Evolutionary conservation across 768 basidiomycete species (phyloP), one percentile per base, ranked within the genome.

Genomic region (Trametes punicea): DNA sequence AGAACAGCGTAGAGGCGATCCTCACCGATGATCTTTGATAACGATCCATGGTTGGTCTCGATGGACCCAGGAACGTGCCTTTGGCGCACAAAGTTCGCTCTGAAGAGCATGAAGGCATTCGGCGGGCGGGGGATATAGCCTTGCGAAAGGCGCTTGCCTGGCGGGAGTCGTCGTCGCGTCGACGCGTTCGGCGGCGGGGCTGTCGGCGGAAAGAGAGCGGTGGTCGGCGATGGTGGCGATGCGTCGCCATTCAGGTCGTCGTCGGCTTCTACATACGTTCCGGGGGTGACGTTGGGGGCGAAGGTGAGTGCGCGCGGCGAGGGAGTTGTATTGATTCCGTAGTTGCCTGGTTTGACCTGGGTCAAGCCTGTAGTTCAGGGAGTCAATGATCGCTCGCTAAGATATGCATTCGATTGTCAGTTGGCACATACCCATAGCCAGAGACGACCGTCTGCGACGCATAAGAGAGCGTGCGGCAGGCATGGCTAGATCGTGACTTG

Each of bases 101-200:
- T 84, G 68, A 83, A 93, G 57, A 93, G 76, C 74, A 93, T 91
- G 77, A 93, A 95, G 15, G 91, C 86, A 67, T 93, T 95, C 45
- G 87, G 79, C 2, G 92, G 92, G 9, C 91, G 83, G 31, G 85
- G 85, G 42, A 92, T 81, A 67, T 84, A 84, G 44, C 77, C 76
- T 56, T 85, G 83, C 73, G 71, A 88, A 48, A 79, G 77, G 44
- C 83, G 79, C 73, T 84, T 87, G 56, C 81, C 82, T 0, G 82
- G 83, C 1, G 83, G 83, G 2, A 67, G 72, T 0, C 83, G 79
- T 60, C 79, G 73, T 44, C 80, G 74, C 0, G 77, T 63, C 3
- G 75, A 69, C 0, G 75, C 64, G 10, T 73, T 72, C 0, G 74
- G 66, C 0, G 77, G 75, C 0, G 69, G 65, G 16, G 74, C 71